Base-by-base conservation (phyloP, 139 green algal genomes). In the Chlorella sp. region DNA sequence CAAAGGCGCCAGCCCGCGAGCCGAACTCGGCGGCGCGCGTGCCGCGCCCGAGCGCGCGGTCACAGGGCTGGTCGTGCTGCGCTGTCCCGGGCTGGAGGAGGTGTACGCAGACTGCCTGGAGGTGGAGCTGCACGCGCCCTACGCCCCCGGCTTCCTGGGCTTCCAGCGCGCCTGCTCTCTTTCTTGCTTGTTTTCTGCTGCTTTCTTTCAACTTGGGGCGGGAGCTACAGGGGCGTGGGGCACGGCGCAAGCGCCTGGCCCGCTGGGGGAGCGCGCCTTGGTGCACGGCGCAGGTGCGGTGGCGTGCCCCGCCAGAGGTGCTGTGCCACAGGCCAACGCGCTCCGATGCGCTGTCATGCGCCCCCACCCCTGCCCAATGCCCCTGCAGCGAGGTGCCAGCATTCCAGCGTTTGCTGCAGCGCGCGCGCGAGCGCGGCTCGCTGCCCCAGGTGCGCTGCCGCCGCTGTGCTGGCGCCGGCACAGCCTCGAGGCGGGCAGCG, bases 51-150 rank as follows among this genome's bases (percentile, higher is more conserved):
- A 83, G n/a, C n/a, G 27, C 23, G 79, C 69, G 7, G 45, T 86
- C 14, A 79, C 79, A 5, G 68, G 45, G 41, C 73, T 90, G 42
- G 79, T 83, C 6, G 82, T 86, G 29, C 42, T 88, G 5, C 46
- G 65, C 5, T 84, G 82, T 43, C 85, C 85, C 19, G 58, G 61
- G 8, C 66, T 93, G 27, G 9, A 71, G 41, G 43, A 90, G 40
- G 63, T 86, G 40, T 85, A 91, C 50, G 48, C 87, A 31, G 84
- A 92, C 59, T 82, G 71, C 55, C 58, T 86, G 41, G 55, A 71
- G 15, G 15, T 88, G 33, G 41, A 79, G 8, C 74, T 89, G 29
- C 21, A 45, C 4, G 73, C 83, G 3, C 86, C 87, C 19, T 92
- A 92, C 65, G 29, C 80, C 1, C 64, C 80, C 19, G 81, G 81